Evolutionary conservation across 225 moss, liverwort and hornwort species (phyloP).

Genomic region (Physcomitrellopsis africana): DNA sequence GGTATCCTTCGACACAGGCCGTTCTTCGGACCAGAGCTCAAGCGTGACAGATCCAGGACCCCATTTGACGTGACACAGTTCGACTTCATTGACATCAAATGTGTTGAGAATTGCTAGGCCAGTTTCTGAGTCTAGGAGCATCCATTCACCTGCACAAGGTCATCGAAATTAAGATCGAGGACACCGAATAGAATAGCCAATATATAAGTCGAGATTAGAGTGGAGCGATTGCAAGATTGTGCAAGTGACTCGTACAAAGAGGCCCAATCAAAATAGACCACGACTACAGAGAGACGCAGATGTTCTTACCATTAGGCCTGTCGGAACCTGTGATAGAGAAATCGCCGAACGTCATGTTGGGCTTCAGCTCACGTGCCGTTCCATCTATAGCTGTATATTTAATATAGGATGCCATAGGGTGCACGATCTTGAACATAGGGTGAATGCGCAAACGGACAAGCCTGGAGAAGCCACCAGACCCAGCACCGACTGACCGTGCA

Average conservation of each 20-base stretch:
- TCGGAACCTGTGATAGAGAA: slow-evolving; percentile 54
- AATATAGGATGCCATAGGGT: slow-evolving; percentile 52
- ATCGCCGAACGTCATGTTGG: slow-evolving; percentile 55
- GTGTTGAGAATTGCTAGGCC: slow-evolving; percentile 64
- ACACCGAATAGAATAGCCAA: neutral
- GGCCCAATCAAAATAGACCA: too few species aligned
- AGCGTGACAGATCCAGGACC: slow-evolving; percentile 68
- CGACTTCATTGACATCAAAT: slow-evolving; percentile 70
- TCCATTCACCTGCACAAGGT: slow-evolving; percentile 66
- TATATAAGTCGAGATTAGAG: neutral
- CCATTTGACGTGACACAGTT: slow-evolving; percentile 70
- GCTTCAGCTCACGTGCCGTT: slow-evolving; percentile 46
- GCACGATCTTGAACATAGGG: slow-evolving; percentile 73
- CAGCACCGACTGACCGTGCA: slow-evolving; percentile 80
- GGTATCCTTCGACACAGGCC: slow-evolving; percentile 75
- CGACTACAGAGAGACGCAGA: too few species aligned
- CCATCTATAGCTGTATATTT: slow-evolving; percentile 74
- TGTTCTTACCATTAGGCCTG: slow-evolving; percentile 73
- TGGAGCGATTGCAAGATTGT: neutral
- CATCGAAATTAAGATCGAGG: slow-evolving; percentile 1
- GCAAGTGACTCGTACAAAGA: neutral
- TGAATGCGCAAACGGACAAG: slow-evolving; percentile 78
- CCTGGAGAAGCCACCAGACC: slow-evolving; percentile 98
- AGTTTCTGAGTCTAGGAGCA: slow-evolving; percentile 55
- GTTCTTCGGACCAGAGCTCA: slow-evolving; percentile 83